These are phyloP conservation scores for Talaromyces atroroseus DNA, from an alignment of 2,329 filamentous ascomycete species.

Conservation along the genomic window DNA sequence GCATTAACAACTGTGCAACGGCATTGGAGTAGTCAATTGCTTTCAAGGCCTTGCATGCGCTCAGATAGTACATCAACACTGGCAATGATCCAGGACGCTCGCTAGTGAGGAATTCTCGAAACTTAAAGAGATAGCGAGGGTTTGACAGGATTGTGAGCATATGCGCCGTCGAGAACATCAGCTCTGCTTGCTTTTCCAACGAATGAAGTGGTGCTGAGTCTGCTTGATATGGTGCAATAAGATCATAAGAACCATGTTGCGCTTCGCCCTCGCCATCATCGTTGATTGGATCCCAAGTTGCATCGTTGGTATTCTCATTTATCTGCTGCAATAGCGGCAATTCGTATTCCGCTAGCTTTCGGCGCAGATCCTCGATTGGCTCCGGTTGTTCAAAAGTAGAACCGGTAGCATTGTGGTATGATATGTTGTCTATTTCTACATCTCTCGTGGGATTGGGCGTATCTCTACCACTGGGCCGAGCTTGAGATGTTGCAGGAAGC, in stretches of 20 bases:
- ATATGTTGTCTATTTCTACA: not conserved
- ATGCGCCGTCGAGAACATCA: conserved; percentile 62
- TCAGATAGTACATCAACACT: conserved; percentile 65
- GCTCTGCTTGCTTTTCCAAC: conserved; percentile 59
- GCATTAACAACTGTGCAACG: conserved; percentile 56
- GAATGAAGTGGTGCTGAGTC: conserved; percentile 37
- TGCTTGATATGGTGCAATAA: conserved; percentile 28
- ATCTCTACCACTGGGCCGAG: not conserved
- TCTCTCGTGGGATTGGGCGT: not conserved
- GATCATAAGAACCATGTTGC: conserved; percentile 27
- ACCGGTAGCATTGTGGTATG: not conserved
- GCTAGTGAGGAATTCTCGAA: conserved; percentile 60
- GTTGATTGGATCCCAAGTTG: conserved; percentile 25
- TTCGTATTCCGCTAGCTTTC: conserved; percentile 22
- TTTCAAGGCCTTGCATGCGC: conserved; percentile 64
- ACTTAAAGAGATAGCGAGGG: conserved; percentile 57
- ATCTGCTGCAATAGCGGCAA: conserved; percentile 24
- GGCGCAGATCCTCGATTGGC: conserved; percentile 22
- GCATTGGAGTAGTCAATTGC: conserved; percentile 68
- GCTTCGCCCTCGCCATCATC: conserved; percentile 21
- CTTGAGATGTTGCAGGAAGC: not conserved
- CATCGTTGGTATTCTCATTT: conserved; percentile 22
- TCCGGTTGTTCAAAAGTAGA: not conserved
- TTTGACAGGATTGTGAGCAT: conserved; percentile 61
- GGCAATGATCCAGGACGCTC: conserved; percentile 59